Evolutionary conservation across 129 eudicot species (phyloP).

Genomic region (Gnaphalium uliginosum): DNA sequence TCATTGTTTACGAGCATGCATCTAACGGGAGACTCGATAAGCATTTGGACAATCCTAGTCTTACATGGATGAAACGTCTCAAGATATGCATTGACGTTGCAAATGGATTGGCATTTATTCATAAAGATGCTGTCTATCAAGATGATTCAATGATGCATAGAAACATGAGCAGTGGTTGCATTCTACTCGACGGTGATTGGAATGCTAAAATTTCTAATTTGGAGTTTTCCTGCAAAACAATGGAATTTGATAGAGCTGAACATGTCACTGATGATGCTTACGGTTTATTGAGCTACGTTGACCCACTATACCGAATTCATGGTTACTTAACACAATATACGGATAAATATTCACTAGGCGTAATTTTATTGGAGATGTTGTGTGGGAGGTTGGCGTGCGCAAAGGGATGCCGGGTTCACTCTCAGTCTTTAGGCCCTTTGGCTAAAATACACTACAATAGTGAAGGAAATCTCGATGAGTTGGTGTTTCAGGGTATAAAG

Average conservation of each 20-base stretch:
- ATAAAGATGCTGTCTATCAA: not conserved
- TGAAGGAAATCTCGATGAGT: not conserved
- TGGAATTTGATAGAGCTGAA: not conserved
- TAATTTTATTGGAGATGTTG: not conserved
- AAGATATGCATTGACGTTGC: not conserved
- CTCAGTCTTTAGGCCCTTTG: not conserved
- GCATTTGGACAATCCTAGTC: not conserved
- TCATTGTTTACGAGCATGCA: not conserved
- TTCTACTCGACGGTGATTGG: not conserved
- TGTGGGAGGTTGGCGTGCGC: not conserved
- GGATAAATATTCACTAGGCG: not conserved
- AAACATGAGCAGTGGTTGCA: not conserved
- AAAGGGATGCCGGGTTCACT: not conserved
- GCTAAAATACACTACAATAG: not conserved
- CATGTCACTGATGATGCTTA: not conserved
- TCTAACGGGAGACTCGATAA: not conserved
- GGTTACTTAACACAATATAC: not conserved
- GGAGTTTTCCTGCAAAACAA: not conserved
- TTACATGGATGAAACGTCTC: not conserved
- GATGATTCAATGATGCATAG: not conserved
- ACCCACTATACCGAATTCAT: not conserved
- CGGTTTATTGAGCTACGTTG: not conserved
- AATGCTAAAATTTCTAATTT: not conserved
- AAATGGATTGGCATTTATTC: not conserved
- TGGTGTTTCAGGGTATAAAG: constrained; percentile 1